These are phyloP conservation scores for Colletotrichum viniferum DNA, from an alignment of 2,329 filamentous ascomycete genomes.

Conservation along the genomic window DNA sequence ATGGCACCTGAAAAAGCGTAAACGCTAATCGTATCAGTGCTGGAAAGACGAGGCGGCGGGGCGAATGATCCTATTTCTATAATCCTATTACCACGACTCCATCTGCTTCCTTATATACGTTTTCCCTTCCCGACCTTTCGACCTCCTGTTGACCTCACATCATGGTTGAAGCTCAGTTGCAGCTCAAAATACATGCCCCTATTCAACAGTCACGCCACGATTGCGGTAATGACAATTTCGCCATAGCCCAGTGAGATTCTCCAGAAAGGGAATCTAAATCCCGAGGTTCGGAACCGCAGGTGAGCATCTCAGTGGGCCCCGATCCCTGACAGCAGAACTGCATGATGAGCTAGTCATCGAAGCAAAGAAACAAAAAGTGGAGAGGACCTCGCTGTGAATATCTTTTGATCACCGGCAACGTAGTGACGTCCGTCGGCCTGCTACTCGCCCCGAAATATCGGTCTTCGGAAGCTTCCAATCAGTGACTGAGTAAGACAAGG, in stretches of 20 bases:
- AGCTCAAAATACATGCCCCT: neutral
- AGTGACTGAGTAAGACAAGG: neutral
- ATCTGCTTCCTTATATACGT: neutral
- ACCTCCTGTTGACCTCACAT: neutral
- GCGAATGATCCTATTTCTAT: neutral
- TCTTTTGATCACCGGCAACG: neutral
- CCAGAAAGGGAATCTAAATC: neutral
- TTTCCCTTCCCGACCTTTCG: neutral
- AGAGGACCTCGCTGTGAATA: neutral
- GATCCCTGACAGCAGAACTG: neutral
- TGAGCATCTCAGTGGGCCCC: accelerated
- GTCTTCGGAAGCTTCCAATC: neutral
- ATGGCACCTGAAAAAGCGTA: neutral
- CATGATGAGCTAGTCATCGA: neutral
- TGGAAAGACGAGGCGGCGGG: neutral
- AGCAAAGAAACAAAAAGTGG: neutral
- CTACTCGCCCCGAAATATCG: neutral
- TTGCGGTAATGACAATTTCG: neutral
- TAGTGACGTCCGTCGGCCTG: neutral
- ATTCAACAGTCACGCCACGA: neutral
- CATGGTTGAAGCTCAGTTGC: neutral
- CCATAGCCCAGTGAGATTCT: neutral
- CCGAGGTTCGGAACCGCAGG: neutral
- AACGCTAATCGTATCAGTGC: neutral
- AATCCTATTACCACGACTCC: neutral